A percentile compares a stretch with the other conserved stretches of the same genome.
These are phyloP conservation scores for Daldinia loculata DNA, from an alignment of 495 filamentous ascomycete species.

Conservation along the genomic window DNA sequence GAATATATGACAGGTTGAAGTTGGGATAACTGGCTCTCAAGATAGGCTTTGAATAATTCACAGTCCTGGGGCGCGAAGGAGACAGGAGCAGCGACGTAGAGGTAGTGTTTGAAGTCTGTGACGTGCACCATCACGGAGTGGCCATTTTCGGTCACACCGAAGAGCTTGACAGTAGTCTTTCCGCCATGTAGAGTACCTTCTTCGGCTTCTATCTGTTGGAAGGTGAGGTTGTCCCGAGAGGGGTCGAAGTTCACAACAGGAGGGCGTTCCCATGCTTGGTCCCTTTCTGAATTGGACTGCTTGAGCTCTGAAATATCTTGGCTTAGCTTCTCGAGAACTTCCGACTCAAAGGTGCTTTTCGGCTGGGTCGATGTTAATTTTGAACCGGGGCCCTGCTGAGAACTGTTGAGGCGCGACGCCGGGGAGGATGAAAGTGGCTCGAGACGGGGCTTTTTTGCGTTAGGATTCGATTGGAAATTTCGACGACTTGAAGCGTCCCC, in stretches of 20 bases:
- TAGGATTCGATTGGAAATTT: slow-evolving; percentile 53
- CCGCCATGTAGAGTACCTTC: slow-evolving; percentile 81
- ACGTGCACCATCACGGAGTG: slow-evolving; percentile 96
- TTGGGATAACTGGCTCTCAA: slow-evolving; percentile 76
- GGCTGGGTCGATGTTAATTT: slow-evolving; percentile 79
- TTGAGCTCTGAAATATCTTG: slow-evolving; percentile 89
- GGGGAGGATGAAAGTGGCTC: slow-evolving; percentile 65
- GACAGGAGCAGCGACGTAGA: slow-evolving; percentile 90
- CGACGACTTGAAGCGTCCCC: slow-evolving; percentile 59
- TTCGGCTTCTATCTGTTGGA: slow-evolving; percentile 96
- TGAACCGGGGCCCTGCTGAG: slow-evolving; percentile 66
- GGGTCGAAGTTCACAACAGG: slow-evolving; percentile 75
- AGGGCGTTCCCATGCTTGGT: slow-evolving; percentile 93
- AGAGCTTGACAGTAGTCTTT: slow-evolving; percentile 81
- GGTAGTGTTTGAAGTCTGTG: slow-evolving; percentile 93
- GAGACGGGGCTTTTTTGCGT: slow-evolving; percentile 79
- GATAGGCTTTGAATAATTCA: slow-evolving; percentile 73
- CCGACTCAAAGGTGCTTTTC: slow-evolving; percentile 92
- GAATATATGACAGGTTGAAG: slow-evolving; percentile 67
- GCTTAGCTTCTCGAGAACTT: slow-evolving; percentile 91
- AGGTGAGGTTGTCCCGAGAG: slow-evolving; percentile 75
- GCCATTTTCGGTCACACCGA: slow-evolving; percentile 94
- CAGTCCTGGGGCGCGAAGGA: slow-evolving; percentile 81
- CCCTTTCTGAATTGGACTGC: slow-evolving; percentile 84
- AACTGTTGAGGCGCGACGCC: slow-evolving; percentile 63